Base-by-base conservation (phyloP, 495 filamentous ascomycete species). In the Penicillium nucicola region DNA sequence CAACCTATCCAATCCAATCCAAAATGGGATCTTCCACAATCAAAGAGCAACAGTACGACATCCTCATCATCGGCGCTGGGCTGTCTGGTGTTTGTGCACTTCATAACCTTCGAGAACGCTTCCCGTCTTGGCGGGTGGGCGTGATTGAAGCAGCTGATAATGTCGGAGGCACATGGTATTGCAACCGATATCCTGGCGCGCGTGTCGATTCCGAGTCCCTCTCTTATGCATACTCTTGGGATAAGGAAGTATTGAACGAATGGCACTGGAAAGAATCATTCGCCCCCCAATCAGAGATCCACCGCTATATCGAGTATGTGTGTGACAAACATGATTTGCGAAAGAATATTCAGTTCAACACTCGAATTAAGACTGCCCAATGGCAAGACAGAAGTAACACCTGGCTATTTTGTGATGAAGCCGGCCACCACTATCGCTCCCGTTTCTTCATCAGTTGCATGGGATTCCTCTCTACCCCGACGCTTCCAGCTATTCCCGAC, bases 101-200 rank as follows among this genome's bases (percentile, higher is more conserved):
- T 10, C 65, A 72, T 32, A 56, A 66, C 14, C 58, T 81, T 2
- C 64, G 70, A 6, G 54, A 75, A 23, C 61, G 66, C 14, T 75
- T 76, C 25, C 65, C 74, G 42, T 65, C 68, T 7, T 60, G 57
- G 57, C 50, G 50, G 3, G 66, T 63, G 25, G 70, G 70, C 41
- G 66, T 76, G 6, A 55, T 78, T 25, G 80, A 82, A 44, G 66
- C 68, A 7, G 78, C 69, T 6, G 58, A 66, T 28, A 71, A 67
- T 32, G 64, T 79, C 3, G 80, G 80, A 3, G 79, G 80, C 2
- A 75, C 73, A 42, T 81, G 75, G 79, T 73, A 61, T 49, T 71
- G 58, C 55, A 72, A 69, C 40, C 55, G 60, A 9, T 72, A 72
- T 36, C 68, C 69, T 0, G 68, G 69, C 5, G 55, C 57, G 9